Base-by-base conservation (phyloP, 202 grass and related monocot species). In the Carex arenaria region DNA sequence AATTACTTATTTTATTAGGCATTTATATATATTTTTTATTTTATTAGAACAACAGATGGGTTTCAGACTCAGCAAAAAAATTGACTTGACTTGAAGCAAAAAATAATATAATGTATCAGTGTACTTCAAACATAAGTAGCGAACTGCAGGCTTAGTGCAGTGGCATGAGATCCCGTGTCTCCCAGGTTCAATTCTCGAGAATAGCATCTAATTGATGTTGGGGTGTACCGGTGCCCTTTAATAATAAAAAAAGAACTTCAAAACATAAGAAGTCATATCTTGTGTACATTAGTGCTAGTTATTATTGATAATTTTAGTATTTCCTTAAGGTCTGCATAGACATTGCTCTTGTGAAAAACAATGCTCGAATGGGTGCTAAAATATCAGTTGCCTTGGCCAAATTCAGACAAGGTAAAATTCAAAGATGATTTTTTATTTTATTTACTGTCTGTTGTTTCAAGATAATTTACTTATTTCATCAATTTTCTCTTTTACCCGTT, bases 261-360 rank as follows among this genome's bases (percentile, higher is more conserved):
- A 38, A 56, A 76, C 22, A 75, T 10, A 12, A 65, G 61, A 20
- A 7, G 15, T 80, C 42, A 17, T 2, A 28, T 64, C 61, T 73
- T 30, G 20, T 73, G 70, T 52, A 26, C 45, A 53, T 75, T 18
- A n/a, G 2, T 55, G 13, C 13, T 13, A 55, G 71, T 74, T 28
- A 53, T 28, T 74, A 31, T 54, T 53, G 22, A 20, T 2, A 54
- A 30, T 17, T 79, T 77, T 45, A 57, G 51, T 22, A 80, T 86
- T 52, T 93, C 89, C 87, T 89, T 93, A 89, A 86, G 11, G 43
- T 56, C 7, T 51, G 12, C 82, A 68, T 72, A 98, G 93, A 98
- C 71, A 95, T 95, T 28, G 91, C 93, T 70, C 95, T 98, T 87
- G 91, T 98, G 83, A 98, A 98, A 86, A 95, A 98, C 43, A 98